A percentile compares a stretch with the other conserved stretches of the same genome.
These are phyloP conservation scores for Penicillium arizonense DNA, from an alignment of 495 filamentous ascomycete genomes.

Conservation along the genomic window DNA sequence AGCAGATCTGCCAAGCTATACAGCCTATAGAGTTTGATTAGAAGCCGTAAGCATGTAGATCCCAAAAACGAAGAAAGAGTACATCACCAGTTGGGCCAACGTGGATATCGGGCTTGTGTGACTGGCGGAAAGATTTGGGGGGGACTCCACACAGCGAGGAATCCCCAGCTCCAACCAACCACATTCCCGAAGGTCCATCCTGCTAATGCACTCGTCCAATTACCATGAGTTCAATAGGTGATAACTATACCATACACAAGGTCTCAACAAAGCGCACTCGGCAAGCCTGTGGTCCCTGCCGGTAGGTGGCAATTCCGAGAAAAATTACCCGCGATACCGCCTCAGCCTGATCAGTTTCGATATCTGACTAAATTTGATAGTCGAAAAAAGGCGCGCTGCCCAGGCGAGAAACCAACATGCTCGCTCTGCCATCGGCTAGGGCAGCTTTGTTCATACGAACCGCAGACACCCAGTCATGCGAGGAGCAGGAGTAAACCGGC, in stretches of 20 bases:
- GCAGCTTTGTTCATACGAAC: constrained; percentile 32
- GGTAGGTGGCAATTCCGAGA: constrained; percentile 18
- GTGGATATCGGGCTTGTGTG: no score
- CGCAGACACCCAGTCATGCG: constrained; percentile 5
- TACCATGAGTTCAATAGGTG: constrained; percentile 20
- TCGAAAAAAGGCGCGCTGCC: constrained; percentile 42
- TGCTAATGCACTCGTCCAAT: neutral
- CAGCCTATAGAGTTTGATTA: no score
- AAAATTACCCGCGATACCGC: neutral
- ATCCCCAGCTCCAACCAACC: no score
- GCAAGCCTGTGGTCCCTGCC: constrained; percentile 40
- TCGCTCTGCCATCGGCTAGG: constrained; percentile 36
- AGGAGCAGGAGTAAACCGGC: neutral
- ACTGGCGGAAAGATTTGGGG: no score
- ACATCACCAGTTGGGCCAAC: no score
- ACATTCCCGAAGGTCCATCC: no score
- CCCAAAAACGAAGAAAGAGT: no score
- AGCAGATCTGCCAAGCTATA: no score
- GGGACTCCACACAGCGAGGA: no score
- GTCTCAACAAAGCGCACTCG: constrained; percentile 34
- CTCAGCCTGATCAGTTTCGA: neutral
- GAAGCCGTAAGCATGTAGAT: no score
- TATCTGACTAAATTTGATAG: constrained; percentile 16
- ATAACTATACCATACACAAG: constrained; percentile 31
- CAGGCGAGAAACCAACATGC: constrained; percentile 37